phyloP scores from a whole-genome alignment of 2,329 filamentous ascomycete genomes.

The Curvularia verruculosa region DNA sequence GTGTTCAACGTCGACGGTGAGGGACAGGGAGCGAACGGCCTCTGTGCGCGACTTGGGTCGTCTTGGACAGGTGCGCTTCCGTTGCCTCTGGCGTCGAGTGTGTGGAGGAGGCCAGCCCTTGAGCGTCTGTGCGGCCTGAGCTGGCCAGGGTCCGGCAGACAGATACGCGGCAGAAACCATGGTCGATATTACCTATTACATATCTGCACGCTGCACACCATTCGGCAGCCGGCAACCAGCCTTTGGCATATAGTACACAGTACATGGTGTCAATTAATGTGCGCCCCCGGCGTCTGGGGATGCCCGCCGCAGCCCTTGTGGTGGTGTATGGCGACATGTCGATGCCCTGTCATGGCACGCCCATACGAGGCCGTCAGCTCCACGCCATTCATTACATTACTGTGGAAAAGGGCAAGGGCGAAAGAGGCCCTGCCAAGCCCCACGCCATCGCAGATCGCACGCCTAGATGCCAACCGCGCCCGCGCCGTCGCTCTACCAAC shows the following conservation, averaged over 20 bases:
- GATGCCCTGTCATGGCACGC: no score
- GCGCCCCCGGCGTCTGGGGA: no score
- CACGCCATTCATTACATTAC: conserved; percentile 17
- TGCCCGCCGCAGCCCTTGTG: neutral
- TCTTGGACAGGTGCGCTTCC: conserved; percentile 11
- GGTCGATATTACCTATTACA: no score
- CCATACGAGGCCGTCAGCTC: conserved; percentile 4
- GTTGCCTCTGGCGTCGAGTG: conserved; percentile 10
- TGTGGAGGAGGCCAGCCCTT: conserved; percentile 11
- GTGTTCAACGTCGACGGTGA: neutral
- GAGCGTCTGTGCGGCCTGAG: conserved; percentile 3
- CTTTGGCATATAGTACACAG: no score
- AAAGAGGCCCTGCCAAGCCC: conserved; percentile 23
- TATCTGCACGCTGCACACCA: neutral
- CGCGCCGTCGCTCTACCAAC: neutral
- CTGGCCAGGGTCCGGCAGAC: conserved; percentile 10
- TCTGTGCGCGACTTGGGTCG: conserved; percentile 15
- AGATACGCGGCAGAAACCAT: conserved; percentile 17
- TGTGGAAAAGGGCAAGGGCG: no score
- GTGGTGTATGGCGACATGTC: no score
- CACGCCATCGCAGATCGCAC: conserved; percentile 22
- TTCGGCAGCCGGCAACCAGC: neutral
- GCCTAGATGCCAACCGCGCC: neutral
- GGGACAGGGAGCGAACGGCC: conserved; percentile 12
- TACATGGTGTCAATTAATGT: no score